A percentile compares a stretch with the other conserved stretches of the same genome.
Conservation (phyloP, 1,284 basidiomycete species). For the Ganoderma lucidum region DNA sequence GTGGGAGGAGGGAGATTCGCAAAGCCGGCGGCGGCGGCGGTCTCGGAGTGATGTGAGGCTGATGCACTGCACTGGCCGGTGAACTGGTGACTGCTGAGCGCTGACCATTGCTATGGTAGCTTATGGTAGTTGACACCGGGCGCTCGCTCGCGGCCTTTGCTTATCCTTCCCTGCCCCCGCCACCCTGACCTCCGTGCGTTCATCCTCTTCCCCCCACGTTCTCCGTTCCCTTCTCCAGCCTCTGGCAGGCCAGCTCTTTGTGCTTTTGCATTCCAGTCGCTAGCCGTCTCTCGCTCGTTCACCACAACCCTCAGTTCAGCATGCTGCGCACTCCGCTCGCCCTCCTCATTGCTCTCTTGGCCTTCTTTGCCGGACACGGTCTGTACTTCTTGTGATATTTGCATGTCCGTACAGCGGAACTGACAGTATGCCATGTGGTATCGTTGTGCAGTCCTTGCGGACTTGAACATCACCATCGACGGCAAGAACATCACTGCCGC, state of each 20-base stretch:
- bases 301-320: neutral
- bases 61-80: neutral
- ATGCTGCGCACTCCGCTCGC: constrained; percentile 26
- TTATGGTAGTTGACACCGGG: neutral
- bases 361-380: constrained; percentile 37
- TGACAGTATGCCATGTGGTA: neutral
- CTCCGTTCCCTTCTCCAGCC: constrained; percentile 20
- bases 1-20: constrained; percentile 9
- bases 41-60: constrained; percentile 21
- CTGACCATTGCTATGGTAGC: constrained; percentile 28
- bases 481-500: constrained; percentile 46
- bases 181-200: constrained; percentile 4
- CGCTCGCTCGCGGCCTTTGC: neutral
- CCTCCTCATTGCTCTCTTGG: constrained; percentile 30
- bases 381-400: neutral
- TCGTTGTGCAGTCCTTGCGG: constrained; percentile 42
- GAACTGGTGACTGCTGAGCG: neutral
- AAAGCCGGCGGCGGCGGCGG: constrained; percentile 1
- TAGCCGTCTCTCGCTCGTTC: constrained; percentile 14
- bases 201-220: constrained; percentile 9
- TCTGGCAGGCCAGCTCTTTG: constrained; percentile 30
- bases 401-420: neutral
- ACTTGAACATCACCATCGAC: constrained; percentile 54
- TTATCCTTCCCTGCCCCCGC: constrained; percentile 8
- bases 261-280: constrained; percentile 18